Percentiles rank a stretch among this genome's conserved stretches.
Evolutionary conservation across 805 yeast species (phyloP).

Genomic region (Ogataea pini): DNA sequence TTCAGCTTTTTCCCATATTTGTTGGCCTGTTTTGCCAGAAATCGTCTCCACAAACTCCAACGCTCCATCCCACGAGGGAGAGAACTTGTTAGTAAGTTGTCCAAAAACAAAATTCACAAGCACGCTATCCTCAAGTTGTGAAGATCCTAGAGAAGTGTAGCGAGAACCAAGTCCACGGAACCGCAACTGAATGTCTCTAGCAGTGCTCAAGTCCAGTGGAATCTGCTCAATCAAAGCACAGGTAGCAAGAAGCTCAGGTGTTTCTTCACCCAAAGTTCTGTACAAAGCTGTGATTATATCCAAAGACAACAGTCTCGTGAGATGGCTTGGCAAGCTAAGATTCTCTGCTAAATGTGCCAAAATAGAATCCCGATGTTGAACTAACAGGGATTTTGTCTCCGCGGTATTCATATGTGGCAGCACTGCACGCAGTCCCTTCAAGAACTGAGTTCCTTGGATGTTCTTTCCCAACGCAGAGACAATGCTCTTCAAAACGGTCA

Average conservation of each 20-base stretch:
- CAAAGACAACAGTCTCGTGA: slow-evolving; percentile 48
- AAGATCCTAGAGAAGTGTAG: slow-evolving; percentile 35
- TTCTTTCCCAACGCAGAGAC: slow-evolving; percentile 29
- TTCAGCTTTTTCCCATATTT: slow-evolving; percentile 58
- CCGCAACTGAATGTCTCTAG: slow-evolving; percentile 74
- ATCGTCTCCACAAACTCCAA: slow-evolving; percentile 57
- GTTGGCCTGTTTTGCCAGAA: slow-evolving; percentile 39
- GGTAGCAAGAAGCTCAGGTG: slow-evolving; percentile 35
- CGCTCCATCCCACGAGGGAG: slow-evolving; percentile 84
- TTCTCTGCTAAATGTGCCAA: slow-evolving; percentile 35
- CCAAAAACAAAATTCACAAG: slow-evolving; percentile 63
- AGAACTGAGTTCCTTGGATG: slow-evolving; percentile 39
- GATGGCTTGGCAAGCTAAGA: slow-evolving; percentile 50
- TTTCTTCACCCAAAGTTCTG: slow-evolving; percentile 28
- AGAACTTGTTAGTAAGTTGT: slow-evolving; percentile 67
- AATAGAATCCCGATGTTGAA: slow-evolving; percentile 14
- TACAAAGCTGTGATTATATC: slow-evolving; percentile 44
- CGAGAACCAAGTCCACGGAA: slow-evolving; percentile 57
- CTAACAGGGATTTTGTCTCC: slow-evolving; percentile 16
- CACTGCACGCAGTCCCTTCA: slow-evolving; percentile 38
- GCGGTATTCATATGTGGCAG: slow-evolving; percentile 14
- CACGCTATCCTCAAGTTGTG: slow-evolving; percentile 30
- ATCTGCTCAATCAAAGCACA: slow-evolving; percentile 66
- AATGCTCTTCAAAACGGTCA: slow-evolving; percentile 22
- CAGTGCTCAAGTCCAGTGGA: slow-evolving; percentile 66